Base-by-base conservation (phyloP, 768 basidiomycete species). In the Leccinum longicurvipes region DNA sequence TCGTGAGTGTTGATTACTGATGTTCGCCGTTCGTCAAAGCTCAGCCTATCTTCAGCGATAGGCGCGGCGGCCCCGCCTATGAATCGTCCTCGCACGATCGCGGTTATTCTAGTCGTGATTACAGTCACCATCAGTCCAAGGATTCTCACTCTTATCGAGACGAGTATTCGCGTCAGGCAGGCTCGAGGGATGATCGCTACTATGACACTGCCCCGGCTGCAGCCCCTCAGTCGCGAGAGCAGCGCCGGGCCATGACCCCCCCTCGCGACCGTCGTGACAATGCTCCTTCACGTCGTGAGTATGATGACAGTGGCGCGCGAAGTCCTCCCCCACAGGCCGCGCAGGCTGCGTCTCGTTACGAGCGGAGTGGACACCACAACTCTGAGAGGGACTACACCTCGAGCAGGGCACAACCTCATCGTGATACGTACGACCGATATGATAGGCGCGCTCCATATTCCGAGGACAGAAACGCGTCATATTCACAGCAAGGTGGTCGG, bases 261-360 rank as follows among this genome's bases (percentile, higher is more conserved):
- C 80, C 86, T 15, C 78, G 87, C 60, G 89, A 88, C 11, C 83
- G 82, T 63, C 77, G 86, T 36, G 89, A 89, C 55, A 42, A 54
- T n/a, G 84, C 86, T 70, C 72, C 79, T 60, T 63, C 76, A 57
- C 73, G 75, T 61, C 81, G 85, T 55, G 87, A 91, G 47, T 79
- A 82, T 62, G 87, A 92, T 61, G 90, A 91, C 48, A 85, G 83
- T 60, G 79, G 85, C 63, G 63, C 69, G 63, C 79, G 86, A 46
- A 86, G 80, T 54, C 70, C 77, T 53, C 72, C 75, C n/a, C 69
- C 71, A 24, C 78, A 76, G 17, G 73, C 82, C 27, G 76, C 75
- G n/a, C 78, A 76, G 17, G 73, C 82, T 25, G 76, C 75, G n/a
- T 72, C 80, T 52, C 80, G 84, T 60, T 77, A 81, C 56, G 80